Evolutionary conservation across 106 monocot species (phyloP).

Genomic region (Dioscorea dumetorum): DNA sequence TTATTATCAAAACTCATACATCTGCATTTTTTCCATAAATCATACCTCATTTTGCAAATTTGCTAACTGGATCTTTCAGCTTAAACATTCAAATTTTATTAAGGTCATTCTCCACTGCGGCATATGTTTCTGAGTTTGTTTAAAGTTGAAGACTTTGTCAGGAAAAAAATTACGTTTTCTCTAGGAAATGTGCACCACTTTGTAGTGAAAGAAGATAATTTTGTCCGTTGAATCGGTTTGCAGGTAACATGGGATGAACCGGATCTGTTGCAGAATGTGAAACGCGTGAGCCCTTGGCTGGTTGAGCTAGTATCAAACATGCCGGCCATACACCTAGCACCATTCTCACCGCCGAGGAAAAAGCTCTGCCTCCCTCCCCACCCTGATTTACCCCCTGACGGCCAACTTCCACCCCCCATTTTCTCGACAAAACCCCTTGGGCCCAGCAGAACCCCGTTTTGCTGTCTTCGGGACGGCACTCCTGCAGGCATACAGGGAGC

Average conservation of each 20-base stretch:
- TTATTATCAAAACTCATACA: too few relatives aligned
- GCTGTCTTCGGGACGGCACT: conserved; percentile 38
- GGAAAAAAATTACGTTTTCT: background rate
- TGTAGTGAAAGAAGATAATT: background rate
- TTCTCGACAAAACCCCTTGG: conserved; percentile 33
- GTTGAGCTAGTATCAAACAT: conserved; percentile 59
- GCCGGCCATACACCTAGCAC: conserved; percentile 36
- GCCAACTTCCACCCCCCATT: conserved; percentile 26
- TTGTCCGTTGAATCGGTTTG: background rate
- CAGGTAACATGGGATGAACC: conserved; percentile 90
- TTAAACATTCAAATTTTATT: background rate
- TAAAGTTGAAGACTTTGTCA: background rate
- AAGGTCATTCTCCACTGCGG: background rate
- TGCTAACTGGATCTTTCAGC: too few relatives aligned
- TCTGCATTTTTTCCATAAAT: too few relatives aligned
- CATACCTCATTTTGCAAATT: too few relatives aligned
- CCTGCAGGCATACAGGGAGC: conserved; percentile 85
- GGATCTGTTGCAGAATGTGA: conserved; percentile 71
- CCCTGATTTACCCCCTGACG: conserved; percentile 42
- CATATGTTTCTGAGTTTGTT: background rate
- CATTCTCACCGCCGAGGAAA: conserved; percentile 58
- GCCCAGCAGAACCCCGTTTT: conserved; percentile 41
- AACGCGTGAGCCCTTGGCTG: conserved; percentile 65
- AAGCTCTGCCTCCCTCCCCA: conserved; percentile 32
- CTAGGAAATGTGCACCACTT: background rate